Percentiles rank a stretch among this genome's conserved stretches.
phyloP scores from a whole-genome alignment of 164 flowering plant species.

The Tetrastigma voinierianum region DNA sequence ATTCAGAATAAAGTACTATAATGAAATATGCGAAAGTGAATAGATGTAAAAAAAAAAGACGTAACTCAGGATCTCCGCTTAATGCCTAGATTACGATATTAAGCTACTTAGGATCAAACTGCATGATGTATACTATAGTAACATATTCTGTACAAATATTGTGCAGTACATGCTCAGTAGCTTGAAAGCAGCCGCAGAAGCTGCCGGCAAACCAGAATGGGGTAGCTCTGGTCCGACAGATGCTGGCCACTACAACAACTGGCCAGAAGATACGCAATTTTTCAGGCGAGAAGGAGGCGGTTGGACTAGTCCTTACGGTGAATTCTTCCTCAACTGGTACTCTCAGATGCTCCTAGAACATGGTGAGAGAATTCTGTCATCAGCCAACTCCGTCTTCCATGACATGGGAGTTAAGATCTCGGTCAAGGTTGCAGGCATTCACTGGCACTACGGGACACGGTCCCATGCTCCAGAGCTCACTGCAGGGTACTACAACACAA shows the following conservation, averaged over 20 bases:
- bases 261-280: conserved; percentile 92
- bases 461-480: conserved; percentile 99
- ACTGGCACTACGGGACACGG: conserved; percentile 92
- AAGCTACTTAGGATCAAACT: too few species aligned
- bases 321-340: conserved; percentile 92
- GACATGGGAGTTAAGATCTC: conserved; percentile 65
- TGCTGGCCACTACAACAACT: conserved; percentile 86
- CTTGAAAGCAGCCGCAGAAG: conserved; percentile 85
- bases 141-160: not conserved
- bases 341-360: conserved; percentile 87
- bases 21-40: too few species aligned
- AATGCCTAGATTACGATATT: too few species aligned
- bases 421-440: conserved; percentile 87
- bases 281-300: conserved; percentile 80
- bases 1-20: too few species aligned
- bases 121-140: too few species aligned
- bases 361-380: conserved; percentile 69
- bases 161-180: conserved; percentile 80
- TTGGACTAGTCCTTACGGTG: conserved; percentile 71
- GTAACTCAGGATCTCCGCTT: too few species aligned
- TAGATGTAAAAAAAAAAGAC: too few species aligned
- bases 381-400: conserved; percentile 52
- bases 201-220: conserved; percentile 85
- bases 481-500: conserved; percentile 95
- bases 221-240: conserved; percentile 89